Conservation (phyloP, 306 rosid species). For the Quercus alba region DNA sequence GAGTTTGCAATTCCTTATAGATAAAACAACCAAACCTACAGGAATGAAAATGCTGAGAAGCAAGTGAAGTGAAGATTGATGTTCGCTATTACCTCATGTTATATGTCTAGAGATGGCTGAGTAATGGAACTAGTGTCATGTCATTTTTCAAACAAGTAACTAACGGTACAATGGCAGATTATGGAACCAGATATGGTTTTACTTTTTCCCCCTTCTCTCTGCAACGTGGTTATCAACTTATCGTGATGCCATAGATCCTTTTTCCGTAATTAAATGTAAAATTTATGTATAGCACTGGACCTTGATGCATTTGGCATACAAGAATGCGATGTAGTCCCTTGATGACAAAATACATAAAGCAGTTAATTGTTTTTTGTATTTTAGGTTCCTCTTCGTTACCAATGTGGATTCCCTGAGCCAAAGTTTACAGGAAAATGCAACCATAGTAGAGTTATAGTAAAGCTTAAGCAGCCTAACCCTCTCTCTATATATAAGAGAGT, state of each 20-base stretch:
- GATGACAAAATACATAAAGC: background rate
- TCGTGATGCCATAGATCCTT: too few relatives aligned
- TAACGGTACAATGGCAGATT: background rate
- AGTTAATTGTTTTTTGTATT: background rate
- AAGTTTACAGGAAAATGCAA: background rate
- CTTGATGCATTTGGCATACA: background rate
- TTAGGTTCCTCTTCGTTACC: background rate
- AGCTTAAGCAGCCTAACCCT: background rate
- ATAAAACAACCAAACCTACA: slow-evolving; percentile 7
- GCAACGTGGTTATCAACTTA: too few relatives aligned
- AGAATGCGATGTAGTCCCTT: background rate
- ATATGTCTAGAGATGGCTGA: background rate
- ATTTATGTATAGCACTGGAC: background rate
- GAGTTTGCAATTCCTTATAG: slow-evolving; percentile 22
- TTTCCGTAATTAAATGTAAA: background rate
- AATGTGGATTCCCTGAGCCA: background rate
- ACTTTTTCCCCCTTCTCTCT: background rate
- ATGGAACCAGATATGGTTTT: background rate
- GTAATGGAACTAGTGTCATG: background rate
- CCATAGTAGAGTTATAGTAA: background rate
- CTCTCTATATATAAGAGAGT: background rate
- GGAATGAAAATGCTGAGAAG: slow-evolving; percentile 16
- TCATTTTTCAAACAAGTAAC: background rate
- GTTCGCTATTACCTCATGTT: slow-evolving; percentile 1
- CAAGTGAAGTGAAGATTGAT: slow-evolving; percentile 4